Conservation (phyloP, 257 asterid species). For the Solanum chmielewskii region DNA sequence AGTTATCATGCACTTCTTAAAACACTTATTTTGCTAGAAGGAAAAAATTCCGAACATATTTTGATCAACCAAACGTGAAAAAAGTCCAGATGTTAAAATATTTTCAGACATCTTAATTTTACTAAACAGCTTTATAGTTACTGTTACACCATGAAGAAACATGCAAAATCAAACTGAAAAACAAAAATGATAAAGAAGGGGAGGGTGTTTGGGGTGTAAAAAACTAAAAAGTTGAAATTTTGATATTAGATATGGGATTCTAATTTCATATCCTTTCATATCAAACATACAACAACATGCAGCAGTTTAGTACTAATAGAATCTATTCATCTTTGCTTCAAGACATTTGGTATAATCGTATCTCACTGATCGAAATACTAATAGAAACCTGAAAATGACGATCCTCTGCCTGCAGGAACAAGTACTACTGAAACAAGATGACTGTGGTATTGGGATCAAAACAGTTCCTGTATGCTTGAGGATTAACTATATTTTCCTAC, state of each 20-base stretch:
- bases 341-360: neutral
- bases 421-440: neutral
- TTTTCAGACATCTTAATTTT: neutral
- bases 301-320: neutral
- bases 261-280: neutral
- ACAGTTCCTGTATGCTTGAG: neutral
- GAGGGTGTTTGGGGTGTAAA: neutral
- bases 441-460: neutral
- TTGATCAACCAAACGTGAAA: neutral
- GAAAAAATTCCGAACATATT: too few relatives aligned
- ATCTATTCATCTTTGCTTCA: neutral
- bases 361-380: neutral
- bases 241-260: neutral
- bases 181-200: neutral
- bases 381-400: neutral
- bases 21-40: neutral
- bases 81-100: neutral
- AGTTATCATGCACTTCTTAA: too few relatives aligned
- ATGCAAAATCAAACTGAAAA: neutral
- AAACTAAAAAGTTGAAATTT: neutral
- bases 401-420: neutral
- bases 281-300: neutral
- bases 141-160: neutral
- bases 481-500: neutral
- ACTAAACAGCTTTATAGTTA: neutral